Percentiles rank a stretch among this genome's conserved stretches.
These are phyloP conservation scores for Hydrangea macrophylla DNA, from an alignment of 148 eudicot species.

Conservation along the genomic window DNA sequence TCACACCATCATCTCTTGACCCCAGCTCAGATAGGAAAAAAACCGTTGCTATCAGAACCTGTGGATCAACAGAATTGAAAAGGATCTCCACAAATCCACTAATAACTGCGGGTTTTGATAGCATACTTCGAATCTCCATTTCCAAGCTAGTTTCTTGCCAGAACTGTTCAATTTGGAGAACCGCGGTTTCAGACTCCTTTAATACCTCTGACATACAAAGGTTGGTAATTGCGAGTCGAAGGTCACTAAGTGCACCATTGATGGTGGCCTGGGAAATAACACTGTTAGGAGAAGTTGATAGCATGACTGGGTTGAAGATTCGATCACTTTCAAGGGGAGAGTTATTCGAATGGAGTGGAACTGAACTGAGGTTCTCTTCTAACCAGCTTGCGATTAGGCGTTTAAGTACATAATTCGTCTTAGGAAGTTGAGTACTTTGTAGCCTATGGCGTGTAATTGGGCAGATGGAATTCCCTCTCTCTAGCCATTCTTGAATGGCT, in stretches of 20 bases:
- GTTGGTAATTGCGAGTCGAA: slow-evolving; percentile 32
- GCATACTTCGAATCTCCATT: slow-evolving; percentile 33
- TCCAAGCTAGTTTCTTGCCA: slow-evolving; percentile 35
- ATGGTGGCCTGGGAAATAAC: slow-evolving; percentile 31
- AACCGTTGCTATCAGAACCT: slow-evolving; percentile 37
- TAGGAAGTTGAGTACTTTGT: slow-evolving; percentile 34
- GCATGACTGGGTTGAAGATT: slow-evolving; percentile 8
- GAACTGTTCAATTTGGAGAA: slow-evolving; percentile 30
- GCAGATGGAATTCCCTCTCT: slow-evolving; percentile 44
- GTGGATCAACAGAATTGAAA: slow-evolving; percentile 40
- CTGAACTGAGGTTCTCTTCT: slow-evolving; percentile 25
- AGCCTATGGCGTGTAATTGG: slow-evolving; percentile 57
- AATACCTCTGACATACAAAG: slow-evolving; percentile 44
- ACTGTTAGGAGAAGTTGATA: slow-evolving; percentile 29
- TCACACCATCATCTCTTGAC: slow-evolving; percentile 37
- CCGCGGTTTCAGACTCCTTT: slow-evolving; percentile 40
- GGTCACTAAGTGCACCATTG: slow-evolving; percentile 33
- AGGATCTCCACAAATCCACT: slow-evolving; percentile 49
- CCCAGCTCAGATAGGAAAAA: slow-evolving; percentile 43
- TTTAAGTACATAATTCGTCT: slow-evolving; percentile 53
- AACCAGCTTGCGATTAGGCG: slow-evolving; percentile 49
- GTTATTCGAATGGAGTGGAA: slow-evolving; percentile 12
- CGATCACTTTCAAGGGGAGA: slow-evolving; percentile 14
- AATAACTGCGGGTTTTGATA: slow-evolving; percentile 44
- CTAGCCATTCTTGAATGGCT: slow-evolving; percentile 57